phyloP scores from a whole-genome alignment of 2,329 filamentous ascomycete genomes.

The Septoria linicola region DNA sequence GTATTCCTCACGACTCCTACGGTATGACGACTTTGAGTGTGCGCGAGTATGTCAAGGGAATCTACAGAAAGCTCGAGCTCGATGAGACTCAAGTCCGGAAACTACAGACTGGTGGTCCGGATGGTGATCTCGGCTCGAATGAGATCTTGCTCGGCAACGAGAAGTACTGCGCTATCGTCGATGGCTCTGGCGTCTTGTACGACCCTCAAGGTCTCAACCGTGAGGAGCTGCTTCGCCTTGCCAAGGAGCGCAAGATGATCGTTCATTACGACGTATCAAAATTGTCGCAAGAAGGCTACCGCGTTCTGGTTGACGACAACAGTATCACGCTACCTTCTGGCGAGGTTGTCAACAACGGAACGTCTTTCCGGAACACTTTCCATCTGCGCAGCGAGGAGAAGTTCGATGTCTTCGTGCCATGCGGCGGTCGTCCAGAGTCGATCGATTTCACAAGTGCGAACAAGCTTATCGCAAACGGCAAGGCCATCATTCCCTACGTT shows the following conservation, averaged over 20 bases:
- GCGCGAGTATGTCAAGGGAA: conserved; percentile 91
- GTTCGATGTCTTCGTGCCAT: conserved; percentile 91
- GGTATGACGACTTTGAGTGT: conserved; percentile 98
- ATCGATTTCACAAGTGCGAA: conserved; percentile 87
- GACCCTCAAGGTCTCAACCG: conserved; percentile 88
- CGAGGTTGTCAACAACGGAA: conserved; percentile 86
- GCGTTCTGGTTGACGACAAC: conserved; percentile 86
- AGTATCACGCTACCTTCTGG: conserved; percentile 85
- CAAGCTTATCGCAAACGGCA: conserved; percentile 87
- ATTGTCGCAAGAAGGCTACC: conserved; percentile 83
- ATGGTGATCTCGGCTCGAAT: conserved; percentile 95
- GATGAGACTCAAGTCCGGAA: conserved; percentile 83
- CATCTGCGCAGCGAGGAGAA: conserved; percentile 70
- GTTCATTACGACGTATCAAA: conserved; percentile 79
- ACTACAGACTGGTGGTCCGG: conserved; percentile 95
- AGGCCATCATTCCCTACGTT: conserved; percentile 84
- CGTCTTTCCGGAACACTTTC: conserved; percentile 95
- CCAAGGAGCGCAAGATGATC: conserved; percentile 86
- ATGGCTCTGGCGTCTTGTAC: conserved; percentile 90
- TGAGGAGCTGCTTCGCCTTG: conserved; percentile 77
- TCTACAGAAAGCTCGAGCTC: conserved; percentile 92
- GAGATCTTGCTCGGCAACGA: conserved; percentile 95
- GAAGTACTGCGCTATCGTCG: conserved; percentile 93
- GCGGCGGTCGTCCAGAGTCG: conserved; percentile 92
- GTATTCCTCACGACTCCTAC: conserved; percentile 93